Evolutionary conservation across 495 filamentous ascomycete genomes (phyloP).

Genomic region (Cudoniella acicularis): DNA sequence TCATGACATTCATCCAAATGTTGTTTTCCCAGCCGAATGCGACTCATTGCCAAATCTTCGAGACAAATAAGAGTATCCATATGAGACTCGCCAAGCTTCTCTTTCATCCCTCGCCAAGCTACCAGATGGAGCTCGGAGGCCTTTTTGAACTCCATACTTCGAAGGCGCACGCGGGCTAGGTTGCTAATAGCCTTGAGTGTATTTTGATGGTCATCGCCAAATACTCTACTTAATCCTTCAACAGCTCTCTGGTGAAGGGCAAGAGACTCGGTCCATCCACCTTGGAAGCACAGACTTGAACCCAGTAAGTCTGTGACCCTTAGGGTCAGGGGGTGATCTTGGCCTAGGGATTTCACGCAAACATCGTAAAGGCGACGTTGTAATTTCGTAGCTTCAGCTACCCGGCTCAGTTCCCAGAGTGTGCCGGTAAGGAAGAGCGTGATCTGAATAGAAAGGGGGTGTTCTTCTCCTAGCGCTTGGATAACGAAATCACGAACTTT

Average conservation of each 20-base stretch:
- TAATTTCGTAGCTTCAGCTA: background rate
- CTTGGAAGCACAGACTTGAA: too few relatives aligned
- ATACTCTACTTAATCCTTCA: background rate
- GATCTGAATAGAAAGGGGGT: background rate
- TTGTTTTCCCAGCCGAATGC: conserved; percentile 19
- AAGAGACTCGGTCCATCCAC: too few relatives aligned
- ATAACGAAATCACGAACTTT: background rate
- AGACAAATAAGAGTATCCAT: conserved; percentile 29
- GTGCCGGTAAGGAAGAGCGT: conserved; percentile 4
- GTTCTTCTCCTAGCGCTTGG: background rate
- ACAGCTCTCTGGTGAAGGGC: conserved; percentile 8
- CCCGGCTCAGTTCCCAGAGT: background rate
- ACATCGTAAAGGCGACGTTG: conserved; percentile 20
- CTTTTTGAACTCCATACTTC: background rate
- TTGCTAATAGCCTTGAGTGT: conserved; percentile 3
- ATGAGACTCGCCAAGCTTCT: conserved; percentile 30
- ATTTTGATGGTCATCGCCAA: conserved; percentile 1
- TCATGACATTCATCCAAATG: conserved; percentile 28
- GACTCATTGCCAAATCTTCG: conserved; percentile 25
- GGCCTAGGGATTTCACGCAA: conserved; percentile 21
- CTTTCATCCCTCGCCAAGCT: conserved; percentile 29
- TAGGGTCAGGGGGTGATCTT: too few relatives aligned
- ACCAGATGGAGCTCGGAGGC: conserved; percentile 20
- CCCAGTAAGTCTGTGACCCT: too few relatives aligned
- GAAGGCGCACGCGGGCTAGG: background rate